Evolutionary conservation across 805 yeast genomes (phyloP), one percentile per base, ranked within the genome.

Genomic region (Candida peoriensis): DNA sequence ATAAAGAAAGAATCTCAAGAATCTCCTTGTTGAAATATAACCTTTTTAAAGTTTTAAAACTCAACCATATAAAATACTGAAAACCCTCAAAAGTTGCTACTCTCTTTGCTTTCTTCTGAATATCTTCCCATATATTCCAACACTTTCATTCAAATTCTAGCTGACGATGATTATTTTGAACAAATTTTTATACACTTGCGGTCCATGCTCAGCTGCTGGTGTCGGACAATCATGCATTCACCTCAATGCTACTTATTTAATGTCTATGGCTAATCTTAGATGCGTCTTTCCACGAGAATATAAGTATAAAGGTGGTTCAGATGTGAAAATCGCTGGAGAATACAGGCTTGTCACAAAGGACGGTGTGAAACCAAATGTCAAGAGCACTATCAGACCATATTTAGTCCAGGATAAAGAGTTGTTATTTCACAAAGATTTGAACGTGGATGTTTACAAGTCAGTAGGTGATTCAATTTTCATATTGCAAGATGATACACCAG

Each of bases 351-450:
- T n/a, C n/a, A n/a, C n/a, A n/a, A n/a, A n/a, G n/a, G n/a, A n/a
- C n/a, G n/a, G n/a, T n/a, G 15, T 12, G 4, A 12, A 17, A 18
- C 41, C 43, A 17, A 14, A 28, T 3, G 30, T 33, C 15, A 35
- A 30, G 14, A 28, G 32, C 22, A 28, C 27, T 20, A 32, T 40
- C 6, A 32, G 12, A 4, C 33, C 39, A 1, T 28, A 30, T 6
- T 24, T 27, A 9, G 38, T 39, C 16, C 28, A 14, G 6, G 40
- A 37, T 28, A 34, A 42, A 18, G 48, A 42, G 24, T 24, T 44
- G 8, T 30, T 44, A 4, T 44, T 44, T 23, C 38, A 39, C 18
- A 33, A 18, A 22, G 21, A 25, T 8, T 30, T 42, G 30, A 18
- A 35, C 2, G 44, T 44, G 19, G 39, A 44, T 24, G n/a, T 30